phyloP scores from a whole-genome alignment of 306 rosid genomes.

The Nissolia schottii region DNA sequence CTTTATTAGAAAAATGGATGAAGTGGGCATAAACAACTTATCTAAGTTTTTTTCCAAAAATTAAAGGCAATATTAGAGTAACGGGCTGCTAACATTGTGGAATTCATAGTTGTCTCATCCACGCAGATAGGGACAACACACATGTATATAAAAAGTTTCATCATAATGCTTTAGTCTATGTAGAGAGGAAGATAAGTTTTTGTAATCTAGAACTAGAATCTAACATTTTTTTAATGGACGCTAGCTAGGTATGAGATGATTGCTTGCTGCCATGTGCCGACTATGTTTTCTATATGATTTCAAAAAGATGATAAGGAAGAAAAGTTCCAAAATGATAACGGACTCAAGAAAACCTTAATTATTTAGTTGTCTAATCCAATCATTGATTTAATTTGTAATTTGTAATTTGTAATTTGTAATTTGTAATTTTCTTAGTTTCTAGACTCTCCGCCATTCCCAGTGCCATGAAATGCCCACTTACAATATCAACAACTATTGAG shows the following conservation, averaged over 20 bases:
- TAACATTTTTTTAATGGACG: background rate
- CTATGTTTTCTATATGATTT: background rate
- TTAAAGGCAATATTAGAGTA: background rate
- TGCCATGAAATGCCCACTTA: background rate
- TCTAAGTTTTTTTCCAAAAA: too few species aligned
- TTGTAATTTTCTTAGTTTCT: background rate
- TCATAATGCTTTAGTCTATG: background rate
- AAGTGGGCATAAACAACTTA: too few species aligned
- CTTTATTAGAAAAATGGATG: too few species aligned
- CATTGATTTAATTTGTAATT: background rate
- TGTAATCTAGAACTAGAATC: background rate
- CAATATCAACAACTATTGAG: background rate
- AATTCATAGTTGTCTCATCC: constrained; percentile 28
- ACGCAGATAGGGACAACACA: background rate
- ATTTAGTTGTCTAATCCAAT: background rate
- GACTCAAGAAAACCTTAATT: background rate
- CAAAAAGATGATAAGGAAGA: background rate
- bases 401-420: background rate
- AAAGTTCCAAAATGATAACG: background rate
- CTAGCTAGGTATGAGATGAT: background rate
- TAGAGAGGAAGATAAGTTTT: background rate
- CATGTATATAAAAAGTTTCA: background rate
- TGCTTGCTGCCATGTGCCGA: constrained; percentile 15
- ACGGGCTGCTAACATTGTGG: background rate
- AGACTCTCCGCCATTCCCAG: background rate